Base-by-base conservation (phyloP, 495 filamentous ascomycete genomes). In the Cercophora samala region DNA sequence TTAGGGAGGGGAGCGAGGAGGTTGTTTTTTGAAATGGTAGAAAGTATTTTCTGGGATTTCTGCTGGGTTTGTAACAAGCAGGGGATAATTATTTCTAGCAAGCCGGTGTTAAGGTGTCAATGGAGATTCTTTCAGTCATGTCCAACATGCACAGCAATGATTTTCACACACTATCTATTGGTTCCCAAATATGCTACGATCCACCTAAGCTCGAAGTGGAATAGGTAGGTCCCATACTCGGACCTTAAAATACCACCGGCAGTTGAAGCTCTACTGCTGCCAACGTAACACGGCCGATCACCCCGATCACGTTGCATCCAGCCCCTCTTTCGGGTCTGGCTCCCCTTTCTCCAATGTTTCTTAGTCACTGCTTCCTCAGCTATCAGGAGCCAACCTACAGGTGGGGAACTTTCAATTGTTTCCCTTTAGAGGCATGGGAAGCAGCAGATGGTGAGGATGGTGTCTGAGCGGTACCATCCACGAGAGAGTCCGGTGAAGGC, bases 1-100 rank as follows among this genome's bases (percentile, higher is more conserved):
- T 75, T 18, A 66, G 66, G 64, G 68, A 69, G 32, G 56, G 42
- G 5, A 67, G 69, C 9, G 71, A 72, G 62, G 73, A 73, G 69
- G 67, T 75, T 29, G 67, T 32, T 21, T 64, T 66, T 29, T 29
- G n/a, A n/a, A 19, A 18, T 66, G 24, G n/a, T 42, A n/a, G n/a
- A n/a, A n/a, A n/a, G n/a, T n/a, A n/a, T 23, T 55, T 59, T 23
- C 11, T 62, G 17, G 18, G 5, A 11, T 6, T 6, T 52, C 18
- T 60, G 2, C 23, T 60, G 21, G 21, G 21, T 26, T 60, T 60
- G 21, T 9, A 25, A 4, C 17, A 24, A 60, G 24, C 18, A 24
- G 17, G 26, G 22, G 26, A 0, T 6, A 29, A 29, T 13, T 18
- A 18, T 58, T 1, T 21, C 21, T 21, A 58, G 19, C 54, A 22